phyloP scores from a whole-genome alignment of 164 flowering plant genomes.

The Dillenia suffruticosa region DNA sequence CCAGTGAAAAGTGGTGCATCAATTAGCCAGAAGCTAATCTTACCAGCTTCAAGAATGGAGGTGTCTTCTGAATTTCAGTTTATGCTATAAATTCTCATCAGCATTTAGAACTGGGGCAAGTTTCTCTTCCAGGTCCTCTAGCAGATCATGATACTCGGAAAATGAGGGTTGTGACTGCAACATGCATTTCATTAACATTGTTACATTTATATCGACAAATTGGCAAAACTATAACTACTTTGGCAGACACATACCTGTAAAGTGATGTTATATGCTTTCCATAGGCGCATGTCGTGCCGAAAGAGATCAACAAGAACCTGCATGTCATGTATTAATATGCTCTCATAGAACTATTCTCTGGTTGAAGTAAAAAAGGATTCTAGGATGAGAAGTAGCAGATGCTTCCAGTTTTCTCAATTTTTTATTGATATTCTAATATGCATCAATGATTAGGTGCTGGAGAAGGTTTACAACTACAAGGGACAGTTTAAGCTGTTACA shows the following conservation, averaged over 20 bases:
- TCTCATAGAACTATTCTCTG: too few species aligned
- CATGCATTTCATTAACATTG: neutral
- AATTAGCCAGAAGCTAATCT: too few species aligned
- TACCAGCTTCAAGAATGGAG: too few species aligned
- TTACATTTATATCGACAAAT: neutral
- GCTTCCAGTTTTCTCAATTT: too few species aligned
- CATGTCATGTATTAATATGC: neutral
- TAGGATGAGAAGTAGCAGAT: too few species aligned
- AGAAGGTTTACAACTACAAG: neutral
- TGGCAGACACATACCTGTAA: slow-evolving; percentile 54
- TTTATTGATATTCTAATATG: too few species aligned
- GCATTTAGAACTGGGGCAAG: slow-evolving; percentile 38
- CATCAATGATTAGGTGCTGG: too few species aligned
- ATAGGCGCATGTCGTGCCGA: slow-evolving; percentile 71
- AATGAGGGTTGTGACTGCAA: slow-evolving; percentile 72
- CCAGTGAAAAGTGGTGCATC: too few species aligned
- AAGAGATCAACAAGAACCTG: slow-evolving; percentile 94
- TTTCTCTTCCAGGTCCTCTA: slow-evolving; percentile 65
- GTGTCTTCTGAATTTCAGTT: too few species aligned
- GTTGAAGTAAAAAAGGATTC: too few species aligned
- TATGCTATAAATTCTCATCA: slow-evolving; percentile 15
- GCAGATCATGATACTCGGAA: slow-evolving; percentile 69
- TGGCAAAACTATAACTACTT: neutral
- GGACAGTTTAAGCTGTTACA: neutral
- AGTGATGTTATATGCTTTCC: slow-evolving; percentile 82